Evolutionary conservation across 1,139 yeast species (phyloP).

Genomic region (Taphrina populina): DNA sequence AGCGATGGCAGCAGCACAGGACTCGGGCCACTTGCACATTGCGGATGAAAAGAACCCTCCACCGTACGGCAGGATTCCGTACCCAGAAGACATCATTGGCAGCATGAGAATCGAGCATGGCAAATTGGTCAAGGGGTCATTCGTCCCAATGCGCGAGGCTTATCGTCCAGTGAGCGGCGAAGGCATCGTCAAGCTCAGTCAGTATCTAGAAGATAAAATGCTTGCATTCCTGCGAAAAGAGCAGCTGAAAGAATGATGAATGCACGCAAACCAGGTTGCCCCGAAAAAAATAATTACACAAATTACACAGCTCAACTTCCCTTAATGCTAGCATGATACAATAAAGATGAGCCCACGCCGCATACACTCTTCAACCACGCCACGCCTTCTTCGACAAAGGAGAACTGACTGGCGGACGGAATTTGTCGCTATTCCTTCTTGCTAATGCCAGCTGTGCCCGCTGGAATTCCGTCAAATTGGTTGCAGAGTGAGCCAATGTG

Average conservation of each 20-base stretch:
- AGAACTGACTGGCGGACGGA: slow-evolving; percentile 24
- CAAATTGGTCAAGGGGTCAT: slow-evolving; percentile 24
- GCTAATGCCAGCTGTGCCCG: slow-evolving; percentile 9
- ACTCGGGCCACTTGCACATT: slow-evolving; percentile 62
- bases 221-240: slow-evolving; percentile 7
- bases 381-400: slow-evolving; percentile 23
- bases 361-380: slow-evolving; percentile 19
- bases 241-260: too few species aligned
- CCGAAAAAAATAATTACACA: too few species aligned
- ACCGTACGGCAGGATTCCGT: slow-evolving; percentile 66
- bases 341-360: not conserved
- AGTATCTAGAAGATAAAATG: slow-evolving; percentile 17
- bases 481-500: not conserved
- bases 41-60: slow-evolving; percentile 71
- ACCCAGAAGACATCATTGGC: slow-evolving; percentile 70
- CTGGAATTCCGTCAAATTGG: slow-evolving; percentile 12
- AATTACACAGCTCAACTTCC: too few species aligned
- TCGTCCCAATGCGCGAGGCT: slow-evolving; percentile 26
- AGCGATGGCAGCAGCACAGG: slow-evolving; percentile 62
- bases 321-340: too few species aligned
- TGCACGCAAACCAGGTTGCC: too few species aligned
- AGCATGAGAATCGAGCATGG: slow-evolving; percentile 60
- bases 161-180: slow-evolving; percentile 27
- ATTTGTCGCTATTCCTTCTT: slow-evolving; percentile 22
- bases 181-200: slow-evolving; percentile 27